Evolutionary conservation across 139 green algal species (phyloP), one percentile per base, ranked within the genome.

Genomic region (Deuterostichococcus epilithicus): DNA sequence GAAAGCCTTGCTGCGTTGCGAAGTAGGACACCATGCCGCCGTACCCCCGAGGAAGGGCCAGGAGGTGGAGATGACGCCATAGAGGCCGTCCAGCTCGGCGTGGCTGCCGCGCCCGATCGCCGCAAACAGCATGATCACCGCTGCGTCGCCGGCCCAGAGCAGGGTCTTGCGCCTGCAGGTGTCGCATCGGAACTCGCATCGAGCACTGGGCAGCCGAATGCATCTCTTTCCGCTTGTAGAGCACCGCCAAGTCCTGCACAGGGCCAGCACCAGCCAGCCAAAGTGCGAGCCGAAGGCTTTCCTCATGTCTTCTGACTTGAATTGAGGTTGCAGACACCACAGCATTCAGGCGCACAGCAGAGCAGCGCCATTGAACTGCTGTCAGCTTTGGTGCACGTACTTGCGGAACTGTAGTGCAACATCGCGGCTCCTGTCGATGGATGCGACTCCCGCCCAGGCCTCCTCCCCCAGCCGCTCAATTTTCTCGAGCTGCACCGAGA

Each of bases 71-170:
- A 95, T 28, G 1, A 81, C 79, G 5, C 85, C 85, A 5, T 25
- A 37, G 4, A 76, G 13, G 23, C 80, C 34, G 0, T 88, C 18
- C 5, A 78, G 76, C 76, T 90, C 91, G 1, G 77, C 80, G 73
- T 96, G 91, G 60, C 87, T 91, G 37, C 76, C n/a, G 18, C 90
- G 80, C 20, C 92, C 92, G 36, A 90, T 83, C 6, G 83, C 84
- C 58, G 92, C 88, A 83, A 96, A 96, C 22, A 88, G 35, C 65
- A 96, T 73, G 68, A 96, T 81, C 5, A 78, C 86, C 13, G 82
- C 83, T 0, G 76, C 59, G 65, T 96, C 92, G 35, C 92, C 91
- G 10, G 68, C 88, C 20, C 83, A 79, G 59, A 96, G 81, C 68
- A 89, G 66, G 20, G 74, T 75, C 10, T 73, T 68, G 25, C 72